A percentile compares a stretch with the other conserved stretches of the same genome.
Conservation (phyloP, 2,329 filamentous ascomycete species). For the Fusarium hostae region DNA sequence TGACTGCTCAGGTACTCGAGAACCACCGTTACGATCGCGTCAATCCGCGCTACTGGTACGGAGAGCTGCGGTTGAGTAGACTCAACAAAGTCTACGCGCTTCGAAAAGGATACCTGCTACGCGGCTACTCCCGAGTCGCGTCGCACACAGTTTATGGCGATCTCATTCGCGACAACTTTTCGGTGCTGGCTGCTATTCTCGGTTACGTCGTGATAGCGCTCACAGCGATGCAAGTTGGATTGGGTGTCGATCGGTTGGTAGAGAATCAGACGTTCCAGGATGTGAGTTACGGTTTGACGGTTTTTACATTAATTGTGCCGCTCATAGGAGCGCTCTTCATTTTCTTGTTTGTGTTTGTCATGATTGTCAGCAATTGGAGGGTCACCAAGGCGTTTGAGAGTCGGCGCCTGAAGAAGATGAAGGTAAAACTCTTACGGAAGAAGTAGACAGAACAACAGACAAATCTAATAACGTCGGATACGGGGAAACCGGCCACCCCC, state of each 20-base stretch:
- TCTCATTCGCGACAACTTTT: slow-evolving; percentile 33
- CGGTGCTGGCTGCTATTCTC: slow-evolving; percentile 29
- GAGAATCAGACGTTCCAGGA: slow-evolving; percentile 16
- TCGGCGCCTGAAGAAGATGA: slow-evolving; percentile 21
- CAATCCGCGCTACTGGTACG: slow-evolving; percentile 53
- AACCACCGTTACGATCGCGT: slow-evolving; percentile 47
- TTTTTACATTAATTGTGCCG: slow-evolving; percentile 30
- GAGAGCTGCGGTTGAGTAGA: slow-evolving; percentile 55
- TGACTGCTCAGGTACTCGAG: slow-evolving; percentile 41
- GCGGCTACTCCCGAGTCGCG: slow-evolving; percentile 32
- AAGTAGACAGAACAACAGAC: background rate
- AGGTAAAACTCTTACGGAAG: slow-evolving; percentile 1
- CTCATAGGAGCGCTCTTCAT: slow-evolving; percentile 21
- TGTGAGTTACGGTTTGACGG: slow-evolving; percentile 27
- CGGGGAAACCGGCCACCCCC: too few relatives aligned
- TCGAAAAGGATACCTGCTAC: slow-evolving; percentile 22
- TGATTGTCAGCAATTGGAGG: slow-evolving; percentile 31
- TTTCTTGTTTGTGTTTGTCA: slow-evolving; percentile 29
- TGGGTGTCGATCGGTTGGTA: slow-evolving; percentile 12
- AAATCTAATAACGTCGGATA: too few relatives aligned
- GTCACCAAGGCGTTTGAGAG: slow-evolving; percentile 29
- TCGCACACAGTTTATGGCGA: slow-evolving; percentile 32
- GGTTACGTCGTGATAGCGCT: slow-evolving; percentile 35
- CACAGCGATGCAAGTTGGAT: slow-evolving; percentile 32
- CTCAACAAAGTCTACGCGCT: slow-evolving; percentile 48